phyloP scores from a whole-genome alignment of 2,329 filamentous ascomycete species.

The Didymella pomorum region DNA sequence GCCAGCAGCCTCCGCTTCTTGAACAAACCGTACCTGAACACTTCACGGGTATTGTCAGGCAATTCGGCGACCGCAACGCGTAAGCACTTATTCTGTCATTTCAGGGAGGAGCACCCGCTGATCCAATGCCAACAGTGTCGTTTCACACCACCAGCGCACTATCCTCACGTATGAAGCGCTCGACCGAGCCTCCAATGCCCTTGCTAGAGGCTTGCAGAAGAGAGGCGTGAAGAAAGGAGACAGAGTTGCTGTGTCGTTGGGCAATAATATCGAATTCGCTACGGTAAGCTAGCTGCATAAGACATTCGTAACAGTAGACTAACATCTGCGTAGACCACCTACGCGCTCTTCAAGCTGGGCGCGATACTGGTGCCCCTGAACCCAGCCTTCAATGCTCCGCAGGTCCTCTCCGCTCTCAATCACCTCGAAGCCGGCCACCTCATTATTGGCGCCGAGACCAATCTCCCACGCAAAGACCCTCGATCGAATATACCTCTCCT shows the following conservation, averaged over 20 bases:
- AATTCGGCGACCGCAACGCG: constrained; percentile 70
- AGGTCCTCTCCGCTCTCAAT: constrained; percentile 78
- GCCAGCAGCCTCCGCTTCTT: constrained; percentile 68
- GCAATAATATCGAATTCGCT: constrained; percentile 85
- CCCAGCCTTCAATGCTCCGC: constrained; percentile 81
- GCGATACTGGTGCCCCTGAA: constrained; percentile 93
- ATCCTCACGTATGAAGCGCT: constrained; percentile 77
- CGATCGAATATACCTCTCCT: constrained; percentile 67
- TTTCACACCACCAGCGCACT: constrained; percentile 68
- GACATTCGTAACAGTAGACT: constrained; percentile 1
- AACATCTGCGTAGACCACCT: constrained; percentile 63
- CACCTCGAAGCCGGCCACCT: constrained; percentile 78
- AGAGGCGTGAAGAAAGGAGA: constrained; percentile 82
- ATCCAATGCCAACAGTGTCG: constrained; percentile 54
- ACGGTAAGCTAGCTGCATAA: constrained; percentile 59
- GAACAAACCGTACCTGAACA: constrained; percentile 75
- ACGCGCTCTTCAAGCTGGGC: constrained; percentile 93
- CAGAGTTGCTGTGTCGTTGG: constrained; percentile 83
- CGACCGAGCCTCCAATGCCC: constrained; percentile 76
- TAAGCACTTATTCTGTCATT: constrained; percentile 41
- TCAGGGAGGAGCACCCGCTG: background rate
- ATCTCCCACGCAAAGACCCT: constrained; percentile 72
- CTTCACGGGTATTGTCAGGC: constrained; percentile 70
- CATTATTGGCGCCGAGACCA: constrained; percentile 86
- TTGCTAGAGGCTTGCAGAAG: constrained; percentile 74